Percentiles rank a stretch among this genome's conserved stretches.
These are phyloP conservation scores for Phellinidium pouzarii DNA, from an alignment of 1,284 basidiomycete species.

Conservation along the genomic window DNA sequence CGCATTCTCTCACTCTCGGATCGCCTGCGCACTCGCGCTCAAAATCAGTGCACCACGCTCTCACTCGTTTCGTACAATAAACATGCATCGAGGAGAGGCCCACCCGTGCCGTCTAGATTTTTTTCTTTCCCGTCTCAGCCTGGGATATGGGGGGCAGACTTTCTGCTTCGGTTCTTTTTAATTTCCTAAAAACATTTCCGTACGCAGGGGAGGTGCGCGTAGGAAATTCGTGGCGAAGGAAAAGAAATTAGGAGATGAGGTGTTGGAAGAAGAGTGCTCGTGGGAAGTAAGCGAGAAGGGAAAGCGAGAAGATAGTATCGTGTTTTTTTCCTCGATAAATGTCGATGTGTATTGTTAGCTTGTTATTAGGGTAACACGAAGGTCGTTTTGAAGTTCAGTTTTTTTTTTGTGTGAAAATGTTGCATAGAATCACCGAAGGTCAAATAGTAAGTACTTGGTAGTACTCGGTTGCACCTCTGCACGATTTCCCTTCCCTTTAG, in stretches of 20 bases:
- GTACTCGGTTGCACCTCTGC: too few species aligned
- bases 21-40: not conserved
- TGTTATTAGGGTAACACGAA: slow-evolving; percentile 11
- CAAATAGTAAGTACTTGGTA: not conserved
- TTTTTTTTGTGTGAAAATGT: not conserved
- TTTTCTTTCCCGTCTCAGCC: too few species aligned
- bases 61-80: not conserved
- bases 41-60: not conserved
- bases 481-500: too few species aligned
- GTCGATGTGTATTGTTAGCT: slow-evolving; percentile 13
- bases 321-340: slow-evolving; percentile 2
- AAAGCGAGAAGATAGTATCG: not conserved
- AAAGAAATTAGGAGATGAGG: not conserved
- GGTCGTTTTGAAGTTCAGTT: not conserved
- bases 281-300: not conserved
- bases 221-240: too few species aligned
- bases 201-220: too few species aligned
- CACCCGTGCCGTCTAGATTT: not conserved
- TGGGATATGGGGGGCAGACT: too few species aligned
- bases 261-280: not conserved
- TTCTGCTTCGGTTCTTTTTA: not conserved
- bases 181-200: too few species aligned
- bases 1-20: not conserved
- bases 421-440: not conserved
- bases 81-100: not conserved